Base-by-base conservation (phyloP, 768 basidiomycete species). In the Rubroboletus pulcherrimus region DNA sequence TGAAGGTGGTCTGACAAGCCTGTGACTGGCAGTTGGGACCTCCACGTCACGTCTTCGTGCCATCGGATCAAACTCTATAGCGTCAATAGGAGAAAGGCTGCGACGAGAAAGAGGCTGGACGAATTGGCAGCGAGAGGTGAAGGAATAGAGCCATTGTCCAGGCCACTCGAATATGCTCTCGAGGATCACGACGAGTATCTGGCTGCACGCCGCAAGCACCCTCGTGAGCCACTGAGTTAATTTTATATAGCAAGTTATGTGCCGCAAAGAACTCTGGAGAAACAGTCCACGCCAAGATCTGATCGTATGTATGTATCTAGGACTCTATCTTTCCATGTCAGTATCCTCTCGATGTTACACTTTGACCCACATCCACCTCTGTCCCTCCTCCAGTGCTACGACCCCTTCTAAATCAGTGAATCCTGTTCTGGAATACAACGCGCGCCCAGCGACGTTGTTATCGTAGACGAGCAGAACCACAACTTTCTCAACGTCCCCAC, bases 1-100 rank as follows among this genome's bases (percentile, higher is more conserved):
- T 29, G 26, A n/a, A 7, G 24, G 26, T 29, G 10, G 9, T 17
- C 43, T 44, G 43, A 29, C 29, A 35, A 21, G n/a, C 10, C 14
- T 24, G 15, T 29, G 5, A 33, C 26, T 26, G 26, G 26, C 62
- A 80, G 77, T 64, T 79, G 78, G 78, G 78, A 78, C 53, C 70
- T 78, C 30, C 81, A 82, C 54, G 80, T 81, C 43, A 81, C 80
- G 0, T 81, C 79, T 14, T 80, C 79, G 1, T 74, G 70, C 54
- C 80, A 82, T 53, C 76, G 80, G 29, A 78, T 83, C 71, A 80
- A 80, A 64, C 43, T 83, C 2, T 81, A 79, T 68, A 79, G 78
- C 60, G 77, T 83, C 53, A 81, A 81, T 64, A 73, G 55, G 47
- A 64, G 74, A 3, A 69, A 64, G 45, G 73, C 75, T 1, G 74